Conservation (phyloP, 1,284 basidiomycete genomes). For the Cutaneotrichosporon dermatis region DNA sequence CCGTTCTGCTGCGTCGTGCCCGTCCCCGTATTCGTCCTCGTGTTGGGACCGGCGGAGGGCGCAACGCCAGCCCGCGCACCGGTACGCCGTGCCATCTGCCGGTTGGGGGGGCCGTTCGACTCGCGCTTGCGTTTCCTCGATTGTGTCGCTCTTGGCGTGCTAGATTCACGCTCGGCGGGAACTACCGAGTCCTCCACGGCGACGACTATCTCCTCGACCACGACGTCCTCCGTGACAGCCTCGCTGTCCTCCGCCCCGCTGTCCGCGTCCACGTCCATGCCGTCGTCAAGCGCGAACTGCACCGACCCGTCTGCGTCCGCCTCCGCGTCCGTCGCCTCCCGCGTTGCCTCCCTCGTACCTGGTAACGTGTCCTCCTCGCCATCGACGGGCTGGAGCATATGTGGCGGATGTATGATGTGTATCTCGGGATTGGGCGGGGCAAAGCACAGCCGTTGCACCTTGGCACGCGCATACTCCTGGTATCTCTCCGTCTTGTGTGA, state of each 20-base stretch:
- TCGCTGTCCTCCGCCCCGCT: neutral
- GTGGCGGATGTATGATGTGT: conserved; percentile 27
- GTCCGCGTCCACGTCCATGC: neutral
- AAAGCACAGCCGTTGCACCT: conserved; percentile 25
- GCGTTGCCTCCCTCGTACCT: neutral
- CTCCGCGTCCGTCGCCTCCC: neutral
- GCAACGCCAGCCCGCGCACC: neutral
- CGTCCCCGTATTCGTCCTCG: too few relatives aligned
- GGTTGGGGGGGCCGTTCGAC: neutral
- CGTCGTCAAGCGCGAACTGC: too few relatives aligned
- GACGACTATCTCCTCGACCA: neutral
- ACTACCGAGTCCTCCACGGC: neutral
- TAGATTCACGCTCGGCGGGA: neutral
- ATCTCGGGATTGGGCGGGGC: conserved; percentile 29
- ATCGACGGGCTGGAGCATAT: conserved; percentile 24
- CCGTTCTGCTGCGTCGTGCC: too few relatives aligned
- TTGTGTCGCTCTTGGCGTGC: too few relatives aligned
- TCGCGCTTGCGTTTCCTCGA: neutral
- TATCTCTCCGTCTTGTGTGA: conserved; percentile 9
- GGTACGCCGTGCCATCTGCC: neutral
- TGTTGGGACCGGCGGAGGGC: too few relatives aligned
- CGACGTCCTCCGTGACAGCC: neutral
- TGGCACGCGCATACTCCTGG: conserved; percentile 16
- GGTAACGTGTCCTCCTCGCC: neutral
- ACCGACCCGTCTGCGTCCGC: neutral